A percentile compares a stretch with the other conserved stretches of the same genome.
Conservation (phyloP, 2,329 filamentous ascomycete genomes). For the Cladosporium sp. region DNA sequence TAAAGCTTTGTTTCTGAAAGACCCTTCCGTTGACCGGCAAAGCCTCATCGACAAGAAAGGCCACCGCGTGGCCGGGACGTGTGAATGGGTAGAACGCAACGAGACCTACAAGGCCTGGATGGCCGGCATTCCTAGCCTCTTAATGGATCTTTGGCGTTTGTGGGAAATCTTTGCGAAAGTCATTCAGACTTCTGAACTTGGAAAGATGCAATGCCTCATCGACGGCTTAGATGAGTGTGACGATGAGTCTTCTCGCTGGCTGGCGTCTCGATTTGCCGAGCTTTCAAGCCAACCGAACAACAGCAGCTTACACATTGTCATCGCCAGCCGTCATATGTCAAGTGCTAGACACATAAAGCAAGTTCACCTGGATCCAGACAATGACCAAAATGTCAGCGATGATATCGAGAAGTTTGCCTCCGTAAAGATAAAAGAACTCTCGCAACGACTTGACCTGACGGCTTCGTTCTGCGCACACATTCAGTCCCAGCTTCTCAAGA, state of each 20-base stretch:
- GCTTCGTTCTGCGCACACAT: slow-evolving; percentile 5
- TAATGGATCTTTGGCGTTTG: slow-evolving; percentile 31
- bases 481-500: slow-evolving; percentile 23
- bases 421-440: not conserved
- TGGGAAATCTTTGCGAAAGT: not conserved
- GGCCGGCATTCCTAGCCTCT: slow-evolving; percentile 16
- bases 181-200: slow-evolving; percentile 20
- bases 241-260: slow-evolving; percentile 13
- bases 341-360: not conserved
- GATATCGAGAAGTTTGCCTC: not conserved
- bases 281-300: not conserved
- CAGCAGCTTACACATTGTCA: not conserved
- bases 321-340: not conserved
- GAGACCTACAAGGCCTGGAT: slow-evolving; percentile 24
- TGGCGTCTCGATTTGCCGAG: slow-evolving; percentile 22
- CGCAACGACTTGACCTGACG: not conserved
- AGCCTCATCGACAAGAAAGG: slow-evolving; percentile 24
- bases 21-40: slow-evolving; percentile 23
- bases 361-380: not conserved
- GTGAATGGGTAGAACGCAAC: slow-evolving; percentile 33
- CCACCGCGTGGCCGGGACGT: slow-evolving; percentile 24
- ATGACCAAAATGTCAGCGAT: not conserved
- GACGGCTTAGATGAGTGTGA: slow-evolving; percentile 37
- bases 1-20: slow-evolving; percentile 5
- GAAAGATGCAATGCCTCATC: slow-evolving; percentile 29